A percentile compares a stretch with the other conserved stretches of the same genome.
Evolutionary conservation across 768 basidiomycete genomes (phyloP).

Genomic region (Boletus edulis): DNA sequence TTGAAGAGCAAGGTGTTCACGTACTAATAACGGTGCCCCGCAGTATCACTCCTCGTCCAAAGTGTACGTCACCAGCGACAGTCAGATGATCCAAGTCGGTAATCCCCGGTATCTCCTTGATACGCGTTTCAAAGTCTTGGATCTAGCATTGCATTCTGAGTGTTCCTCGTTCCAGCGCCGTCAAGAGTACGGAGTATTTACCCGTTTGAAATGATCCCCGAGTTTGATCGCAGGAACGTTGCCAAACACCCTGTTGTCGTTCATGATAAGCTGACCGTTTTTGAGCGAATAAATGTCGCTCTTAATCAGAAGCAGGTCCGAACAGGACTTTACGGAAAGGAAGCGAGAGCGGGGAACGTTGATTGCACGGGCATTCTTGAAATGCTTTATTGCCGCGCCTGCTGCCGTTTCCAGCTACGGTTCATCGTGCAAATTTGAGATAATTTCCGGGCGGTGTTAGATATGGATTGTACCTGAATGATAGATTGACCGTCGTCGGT

Average conservation of each 20-base stretch:
- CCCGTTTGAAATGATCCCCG: constrained; percentile 96
- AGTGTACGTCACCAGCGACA: constrained; percentile 87
- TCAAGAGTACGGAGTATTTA: constrained; percentile 23
- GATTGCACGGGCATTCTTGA: constrained; percentile 87
- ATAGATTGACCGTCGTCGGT: constrained; percentile 85
- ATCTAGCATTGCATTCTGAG: constrained; percentile 42
- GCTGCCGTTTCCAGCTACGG: constrained; percentile 82
- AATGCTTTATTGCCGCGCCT: constrained; percentile 93
- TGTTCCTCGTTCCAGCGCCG: not conserved
- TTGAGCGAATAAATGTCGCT: constrained; percentile 88
- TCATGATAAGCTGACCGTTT: constrained; percentile 73
- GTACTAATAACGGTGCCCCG: constrained; percentile 74
- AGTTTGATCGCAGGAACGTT: constrained; percentile 99
- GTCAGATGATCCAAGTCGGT: constrained; percentile 93
- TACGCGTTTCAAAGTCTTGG: constrained; percentile 88
- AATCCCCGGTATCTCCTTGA: constrained; percentile 92
- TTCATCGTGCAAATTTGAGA: not conserved
- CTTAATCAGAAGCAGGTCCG: constrained; percentile 86
- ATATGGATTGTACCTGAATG: constrained; percentile 53
- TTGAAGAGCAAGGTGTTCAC: constrained; percentile 10
- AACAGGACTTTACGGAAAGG: constrained; percentile 89
- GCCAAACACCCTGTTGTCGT: constrained; percentile 23
- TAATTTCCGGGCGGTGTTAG: constrained; percentile 4
- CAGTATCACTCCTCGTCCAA: constrained; percentile 82
- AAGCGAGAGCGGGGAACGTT: constrained; percentile 94